Conservation (phyloP, 2,329 filamentous ascomycete genomes). For the Rachicladosporium sp. region DNA sequence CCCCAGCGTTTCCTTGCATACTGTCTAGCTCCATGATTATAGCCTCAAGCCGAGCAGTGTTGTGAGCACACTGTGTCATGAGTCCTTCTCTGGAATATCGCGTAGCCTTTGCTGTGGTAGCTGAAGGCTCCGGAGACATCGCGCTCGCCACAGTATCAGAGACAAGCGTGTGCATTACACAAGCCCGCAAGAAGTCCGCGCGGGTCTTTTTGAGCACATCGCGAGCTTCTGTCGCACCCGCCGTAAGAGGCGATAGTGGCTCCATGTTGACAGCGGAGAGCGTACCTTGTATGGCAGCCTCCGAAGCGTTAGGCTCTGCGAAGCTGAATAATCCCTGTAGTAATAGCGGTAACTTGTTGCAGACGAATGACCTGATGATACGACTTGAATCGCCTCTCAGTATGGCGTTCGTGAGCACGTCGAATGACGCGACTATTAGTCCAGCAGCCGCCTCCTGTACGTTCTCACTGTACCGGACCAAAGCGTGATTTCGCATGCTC, state of each 20-base stretch:
- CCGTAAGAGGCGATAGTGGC: slow-evolving; percentile 51
- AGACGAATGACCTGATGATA: slow-evolving; percentile 72
- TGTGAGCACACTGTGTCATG: slow-evolving; percentile 63
- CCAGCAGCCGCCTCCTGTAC: slow-evolving; percentile 67
- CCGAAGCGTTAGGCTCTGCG: slow-evolving; percentile 47
- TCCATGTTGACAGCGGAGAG: slow-evolving; percentile 55
- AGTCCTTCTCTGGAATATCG: slow-evolving; percentile 68
- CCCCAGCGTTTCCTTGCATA: slow-evolving; percentile 83
- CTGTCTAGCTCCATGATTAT: slow-evolving; percentile 73
- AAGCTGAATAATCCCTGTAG: slow-evolving; percentile 45
- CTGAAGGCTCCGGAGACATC: slow-evolving; percentile 72
- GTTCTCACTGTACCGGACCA: slow-evolving; percentile 77
- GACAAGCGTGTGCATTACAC: slow-evolving; percentile 77
- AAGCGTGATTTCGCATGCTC: slow-evolving; percentile 64
- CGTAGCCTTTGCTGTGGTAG: slow-evolving; percentile 60
- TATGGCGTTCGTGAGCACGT: slow-evolving; percentile 76
- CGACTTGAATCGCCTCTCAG: slow-evolving; percentile 53
- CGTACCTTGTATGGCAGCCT: slow-evolving; percentile 54
- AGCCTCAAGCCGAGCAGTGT: slow-evolving; percentile 62
- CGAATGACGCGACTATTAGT: slow-evolving; percentile 77
- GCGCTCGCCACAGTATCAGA: slow-evolving; percentile 64
- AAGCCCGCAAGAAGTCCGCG: slow-evolving; percentile 80
- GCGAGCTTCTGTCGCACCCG: slow-evolving; percentile 41
- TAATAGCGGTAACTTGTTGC: slow-evolving; percentile 56
- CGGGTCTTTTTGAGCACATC: slow-evolving; percentile 54